These are phyloP conservation scores for Chlamydomonas incerta DNA, from an alignment of 139 green algal species.

Conservation along the genomic window DNA sequence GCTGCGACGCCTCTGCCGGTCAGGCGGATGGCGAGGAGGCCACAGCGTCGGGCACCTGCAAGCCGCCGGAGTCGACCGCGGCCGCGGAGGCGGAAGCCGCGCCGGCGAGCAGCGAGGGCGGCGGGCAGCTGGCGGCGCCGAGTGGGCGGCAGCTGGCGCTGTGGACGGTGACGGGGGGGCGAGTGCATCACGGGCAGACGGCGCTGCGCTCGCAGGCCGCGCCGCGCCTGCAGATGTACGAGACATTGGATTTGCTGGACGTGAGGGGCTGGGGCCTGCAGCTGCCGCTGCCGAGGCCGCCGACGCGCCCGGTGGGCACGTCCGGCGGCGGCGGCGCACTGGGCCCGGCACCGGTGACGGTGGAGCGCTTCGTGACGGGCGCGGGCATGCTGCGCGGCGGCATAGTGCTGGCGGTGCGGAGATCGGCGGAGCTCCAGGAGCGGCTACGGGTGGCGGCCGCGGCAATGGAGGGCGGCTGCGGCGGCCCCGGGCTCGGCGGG, in stretches of 20 bases:
- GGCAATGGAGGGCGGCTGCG: no score
- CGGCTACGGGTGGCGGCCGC: not conserved
- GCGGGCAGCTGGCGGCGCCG: not conserved
- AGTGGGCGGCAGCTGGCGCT: not conserved
- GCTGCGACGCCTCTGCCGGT: no score
- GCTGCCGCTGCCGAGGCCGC: not conserved
- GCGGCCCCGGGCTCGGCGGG: not conserved
- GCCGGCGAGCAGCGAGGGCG: not conserved
- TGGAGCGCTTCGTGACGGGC: slow-evolving; percentile 47
- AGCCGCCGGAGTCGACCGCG: no score
- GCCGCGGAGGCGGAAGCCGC: no score
- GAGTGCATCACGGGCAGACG: no score
- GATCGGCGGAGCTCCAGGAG: not conserved
- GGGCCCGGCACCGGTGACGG: not conserved
- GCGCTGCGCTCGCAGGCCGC: not conserved
- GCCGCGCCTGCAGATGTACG: slow-evolving; percentile 4
- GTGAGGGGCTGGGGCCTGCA: not conserved
- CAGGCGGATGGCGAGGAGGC: no score
- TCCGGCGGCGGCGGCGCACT: not conserved
- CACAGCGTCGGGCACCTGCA: no score
- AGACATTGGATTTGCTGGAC: slow-evolving; percentile 19
- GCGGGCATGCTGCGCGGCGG: slow-evolving; percentile 40
- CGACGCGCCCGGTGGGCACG: not conserved
- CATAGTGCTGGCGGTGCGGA: slow-evolving; percentile 46
- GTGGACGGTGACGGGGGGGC: not conserved